Evolutionary conservation across 805 yeast genomes (phyloP), one percentile per base, ranked within the genome.

Genomic region (Komagataella phaffii): DNA sequence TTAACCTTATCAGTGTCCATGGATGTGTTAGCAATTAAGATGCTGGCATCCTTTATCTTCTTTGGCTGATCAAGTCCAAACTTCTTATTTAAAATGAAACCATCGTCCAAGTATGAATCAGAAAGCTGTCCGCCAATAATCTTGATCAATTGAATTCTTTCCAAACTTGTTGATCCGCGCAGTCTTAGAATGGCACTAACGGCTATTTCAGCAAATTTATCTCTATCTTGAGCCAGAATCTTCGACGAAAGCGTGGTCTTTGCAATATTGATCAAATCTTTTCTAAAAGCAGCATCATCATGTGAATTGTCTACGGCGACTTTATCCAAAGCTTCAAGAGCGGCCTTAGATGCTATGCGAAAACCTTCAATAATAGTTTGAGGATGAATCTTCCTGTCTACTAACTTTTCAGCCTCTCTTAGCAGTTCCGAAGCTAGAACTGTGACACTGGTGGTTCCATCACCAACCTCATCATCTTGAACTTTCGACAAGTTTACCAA

Each of bases 391-490:
- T 85, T 90, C 65, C 83, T 85, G 58, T 89, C 96, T 49, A 93
- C 85, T 56, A 93, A 78, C 64, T 83, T 82, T 68, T 93, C 97
- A 40, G 98, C 97, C 71, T 91, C 97, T 65, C 96, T 80, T 58
- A 93, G 74, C 53, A 93, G 75, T 68, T 93, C 98, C 7, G 96
- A 90, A 46, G 91, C 82, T 53, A 91, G 71, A 10, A 93, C 86
- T 0, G 97, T 89, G 36, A 95, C 99, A 23, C 96, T 85, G 0
- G 99, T 91, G 46, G 99, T 93, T 58, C 99, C 99, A 64, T 93
- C 98, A 54, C 98, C 98, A 58, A 91, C 96, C 67, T 91, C 97
- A 54, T 95, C 96, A 66, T 93, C 99, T 72, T 93, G 99, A 18
- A 95, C 91, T 66, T 93, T 84, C 49, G 96, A 85, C 52, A 93